Conservation (phyloP, 495 filamentous ascomycete genomes). For the Filosporella fistucella region DNA sequence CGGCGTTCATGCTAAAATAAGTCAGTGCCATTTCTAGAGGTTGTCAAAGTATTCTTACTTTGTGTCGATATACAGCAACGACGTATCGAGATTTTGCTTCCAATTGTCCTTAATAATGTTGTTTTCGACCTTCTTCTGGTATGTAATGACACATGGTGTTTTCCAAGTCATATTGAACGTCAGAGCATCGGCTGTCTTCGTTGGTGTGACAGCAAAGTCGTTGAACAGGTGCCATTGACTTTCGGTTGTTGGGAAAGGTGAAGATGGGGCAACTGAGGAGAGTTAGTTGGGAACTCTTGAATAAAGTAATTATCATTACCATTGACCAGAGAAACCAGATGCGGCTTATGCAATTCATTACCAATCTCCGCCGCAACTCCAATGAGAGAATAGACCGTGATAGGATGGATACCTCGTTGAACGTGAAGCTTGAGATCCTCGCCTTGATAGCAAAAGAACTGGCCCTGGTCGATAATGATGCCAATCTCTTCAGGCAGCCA, state of each 20-base stretch:
- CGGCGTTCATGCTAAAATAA: slow-evolving; percentile 27
- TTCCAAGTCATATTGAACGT: slow-evolving; percentile 90
- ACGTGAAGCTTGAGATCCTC: slow-evolving; percentile 72
- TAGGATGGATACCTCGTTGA: slow-evolving; percentile 56
- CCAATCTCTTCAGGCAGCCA: slow-evolving; percentile 94
- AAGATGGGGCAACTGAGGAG: slow-evolving; percentile 63
- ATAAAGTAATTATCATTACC: slow-evolving; percentile 36
- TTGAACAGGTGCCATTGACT: slow-evolving; percentile 93
- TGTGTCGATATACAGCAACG: slow-evolving; percentile 73
- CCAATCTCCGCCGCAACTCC: slow-evolving; percentile 87
- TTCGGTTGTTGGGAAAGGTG: slow-evolving; percentile 41
- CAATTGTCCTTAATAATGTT: slow-evolving; percentile 78
- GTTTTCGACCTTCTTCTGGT: slow-evolving; percentile 70
- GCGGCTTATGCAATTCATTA: slow-evolving; percentile 73
- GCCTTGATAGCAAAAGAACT: slow-evolving; percentile 87
- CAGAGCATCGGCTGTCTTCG: slow-evolving; percentile 75
- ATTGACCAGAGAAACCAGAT: slow-evolving; percentile 88
- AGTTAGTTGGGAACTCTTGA: slow-evolving; percentile 3
- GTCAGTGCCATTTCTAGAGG: not conserved
- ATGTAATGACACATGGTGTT: slow-evolving; percentile 78
- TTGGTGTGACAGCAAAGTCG: slow-evolving; percentile 86
- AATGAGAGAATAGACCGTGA: slow-evolving; percentile 87
- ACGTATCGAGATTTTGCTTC: slow-evolving; percentile 79
- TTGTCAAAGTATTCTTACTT: slow-evolving; percentile 39
- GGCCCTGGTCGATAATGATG: slow-evolving; percentile 67